These are phyloP conservation scores for Hemerocallis citrina DNA, from an alignment of 106 monocot genomes.

Conservation along the genomic window DNA sequence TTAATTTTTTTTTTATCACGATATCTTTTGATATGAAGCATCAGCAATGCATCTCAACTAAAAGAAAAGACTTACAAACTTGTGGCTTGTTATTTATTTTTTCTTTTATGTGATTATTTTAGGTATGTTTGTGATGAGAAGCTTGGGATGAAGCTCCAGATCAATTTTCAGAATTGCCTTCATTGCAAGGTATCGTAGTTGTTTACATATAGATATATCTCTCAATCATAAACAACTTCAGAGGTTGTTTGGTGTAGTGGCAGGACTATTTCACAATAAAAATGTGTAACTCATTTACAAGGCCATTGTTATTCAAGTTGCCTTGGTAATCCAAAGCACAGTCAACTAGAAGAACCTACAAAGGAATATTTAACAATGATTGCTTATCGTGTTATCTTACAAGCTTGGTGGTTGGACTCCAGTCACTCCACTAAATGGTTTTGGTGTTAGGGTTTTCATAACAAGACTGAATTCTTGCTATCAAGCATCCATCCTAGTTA, in stretches of 20 bases:
- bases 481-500: too few species aligned
- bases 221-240: too few species aligned
- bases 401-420: too few species aligned
- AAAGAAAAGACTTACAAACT: not conserved
- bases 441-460: too few species aligned
- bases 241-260: too few species aligned
- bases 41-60: not conserved
- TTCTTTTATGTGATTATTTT: not conserved
- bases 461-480: too few species aligned
- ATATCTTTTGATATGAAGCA: not conserved
- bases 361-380: not conserved
- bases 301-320: not conserved
- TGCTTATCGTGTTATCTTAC: not conserved
- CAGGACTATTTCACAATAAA: too few species aligned
- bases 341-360: not conserved
- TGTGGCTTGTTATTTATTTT: not conserved
- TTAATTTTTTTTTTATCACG: not conserved
- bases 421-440: too few species aligned
- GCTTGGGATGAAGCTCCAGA: slow-evolving; percentile 61
- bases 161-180: slow-evolving; percentile 99
- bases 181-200: slow-evolving; percentile 84
- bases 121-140: slow-evolving; percentile 90
- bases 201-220: too few species aligned
- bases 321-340: not conserved
- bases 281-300: too few species aligned